phyloP scores from a whole-genome alignment of 148 eudicot genomes.

The Chenopodium quinoa region DNA sequence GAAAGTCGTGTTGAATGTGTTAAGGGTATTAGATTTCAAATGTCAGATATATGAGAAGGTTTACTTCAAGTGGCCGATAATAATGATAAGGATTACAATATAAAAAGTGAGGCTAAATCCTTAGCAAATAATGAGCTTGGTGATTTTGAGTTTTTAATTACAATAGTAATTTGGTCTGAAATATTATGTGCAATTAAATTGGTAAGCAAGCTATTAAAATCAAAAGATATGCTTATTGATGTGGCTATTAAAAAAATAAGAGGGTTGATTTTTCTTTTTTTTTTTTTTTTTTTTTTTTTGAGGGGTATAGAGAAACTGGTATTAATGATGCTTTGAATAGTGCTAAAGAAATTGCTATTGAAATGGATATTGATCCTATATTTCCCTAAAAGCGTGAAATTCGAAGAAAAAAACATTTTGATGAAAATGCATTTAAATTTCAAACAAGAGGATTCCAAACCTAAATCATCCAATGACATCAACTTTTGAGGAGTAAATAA shows the following conservation, averaged over 20 bases:
- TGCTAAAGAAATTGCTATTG: conserved; percentile 18
- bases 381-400: conserved; percentile 18
- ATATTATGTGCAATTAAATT: conserved; percentile 1
- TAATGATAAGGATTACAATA: conserved; percentile 10
- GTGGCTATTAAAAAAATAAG: conserved; percentile 13
- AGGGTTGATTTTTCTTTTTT: conserved; percentile 6
- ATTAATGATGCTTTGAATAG: conserved; percentile 6
- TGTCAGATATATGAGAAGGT: conserved; percentile 20
- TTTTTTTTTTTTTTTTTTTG: not conserved
- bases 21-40: no score
- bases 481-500: no score
- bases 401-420: conserved; percentile 14
- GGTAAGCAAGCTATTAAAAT: not conserved
- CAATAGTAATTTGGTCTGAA: conserved; percentile 16
- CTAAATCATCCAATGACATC: no score
- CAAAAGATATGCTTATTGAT: conserved; percentile 12
- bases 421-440: conserved; percentile 16
- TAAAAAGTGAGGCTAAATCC: conserved; percentile 23
- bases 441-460: not conserved
- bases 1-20: no score
- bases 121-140: conserved; percentile 27
- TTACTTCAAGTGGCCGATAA: conserved; percentile 14
- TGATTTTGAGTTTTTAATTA: conserved; percentile 17
- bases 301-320: conserved; percentile 17
- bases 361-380: conserved; percentile 18